Base-by-base conservation (phyloP, 345 rosid species). In the Camelina hispida region DNA sequence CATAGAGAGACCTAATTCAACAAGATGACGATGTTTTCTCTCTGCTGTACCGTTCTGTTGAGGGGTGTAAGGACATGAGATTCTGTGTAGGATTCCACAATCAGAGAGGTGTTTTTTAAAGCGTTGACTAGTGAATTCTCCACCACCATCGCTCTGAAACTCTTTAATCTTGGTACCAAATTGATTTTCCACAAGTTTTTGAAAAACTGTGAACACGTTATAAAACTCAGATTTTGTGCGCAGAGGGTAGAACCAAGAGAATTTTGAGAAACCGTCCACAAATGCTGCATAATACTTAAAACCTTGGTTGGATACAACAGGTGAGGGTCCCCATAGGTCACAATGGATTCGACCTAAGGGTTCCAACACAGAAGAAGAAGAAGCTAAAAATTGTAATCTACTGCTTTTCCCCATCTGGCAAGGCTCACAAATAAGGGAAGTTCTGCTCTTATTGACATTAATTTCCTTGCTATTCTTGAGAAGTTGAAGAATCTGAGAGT, bases 371-470 rank as follows among this genome's bases (percentile, higher is more conserved):
- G 10, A 9, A n/a, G 51, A 47, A 6, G n/a, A 18, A 47, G 51
- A 47, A 47, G 20, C n/a, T n/a, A 47, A 47, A 23, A 23, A 23
- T 3, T n/a, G 10, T n/a, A 47, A n/a, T n/a, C 9, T 47, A n/a
- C 2, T 6, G 0, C 65, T 61, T 6, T 38, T 61, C 20, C 32
- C 32, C 50, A 61, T 2, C 2, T 61, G 66, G 3, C 48, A 61
- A 13, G 52, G 9, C 1, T 62, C 52, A 43, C 67, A 62, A 62
- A 43, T 0, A 0, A 0, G 12, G 23, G 35, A 42, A 1, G 1
- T 1, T 4, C 2, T 8, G 1, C 0, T 43, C 17, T 43, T 62
- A 15, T 62, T 43, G 0, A 62, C 0, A 0, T 8, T 0, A 0
- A 62, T 62, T 4, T 20, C 52, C 15, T 62, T 61, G 12, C 17